Conservation (phyloP, 2,329 filamentous ascomycete species). For the Scopulariopsis brevicaulis region DNA sequence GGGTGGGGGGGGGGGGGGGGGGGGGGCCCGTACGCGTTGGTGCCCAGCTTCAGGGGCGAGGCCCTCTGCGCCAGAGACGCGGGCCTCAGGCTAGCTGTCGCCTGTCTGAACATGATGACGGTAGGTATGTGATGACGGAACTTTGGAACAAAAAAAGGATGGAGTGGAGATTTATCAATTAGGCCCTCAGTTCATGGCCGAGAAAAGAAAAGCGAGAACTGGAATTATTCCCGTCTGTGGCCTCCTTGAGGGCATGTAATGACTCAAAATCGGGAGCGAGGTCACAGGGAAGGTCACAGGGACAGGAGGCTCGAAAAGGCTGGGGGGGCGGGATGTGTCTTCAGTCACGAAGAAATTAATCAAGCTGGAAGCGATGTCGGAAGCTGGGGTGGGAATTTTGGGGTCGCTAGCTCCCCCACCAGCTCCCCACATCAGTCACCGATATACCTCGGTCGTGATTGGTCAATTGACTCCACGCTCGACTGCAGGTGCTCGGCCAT, state of each 20-base stretch:
- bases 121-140: neutral
- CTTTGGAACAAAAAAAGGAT: neutral
- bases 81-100: neutral
- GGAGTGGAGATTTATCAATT: neutral
- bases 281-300: slow-evolving; percentile 6
- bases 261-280: neutral
- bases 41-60: neutral
- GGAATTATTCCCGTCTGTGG: neutral
- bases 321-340: neutral
- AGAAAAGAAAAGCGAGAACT: neutral
- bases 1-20: too few relatives aligned
- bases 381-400: neutral
- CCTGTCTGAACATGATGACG: slow-evolving; percentile 2
- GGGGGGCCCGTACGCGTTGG: neutral
- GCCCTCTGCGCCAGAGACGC: neutral
- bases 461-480: neutral
- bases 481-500: too few relatives aligned
- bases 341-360: neutral
- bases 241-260: neutral
- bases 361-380: slow-evolving; percentile 1
- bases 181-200: neutral
- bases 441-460: neutral
- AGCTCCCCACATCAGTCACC: slow-evolving; percentile 2
- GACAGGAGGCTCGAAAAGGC: neutral
- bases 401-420: neutral